Evolutionary conservation across 768 basidiomycete genomes (phyloP).

Genomic region (Lentinula sp.): DNA sequence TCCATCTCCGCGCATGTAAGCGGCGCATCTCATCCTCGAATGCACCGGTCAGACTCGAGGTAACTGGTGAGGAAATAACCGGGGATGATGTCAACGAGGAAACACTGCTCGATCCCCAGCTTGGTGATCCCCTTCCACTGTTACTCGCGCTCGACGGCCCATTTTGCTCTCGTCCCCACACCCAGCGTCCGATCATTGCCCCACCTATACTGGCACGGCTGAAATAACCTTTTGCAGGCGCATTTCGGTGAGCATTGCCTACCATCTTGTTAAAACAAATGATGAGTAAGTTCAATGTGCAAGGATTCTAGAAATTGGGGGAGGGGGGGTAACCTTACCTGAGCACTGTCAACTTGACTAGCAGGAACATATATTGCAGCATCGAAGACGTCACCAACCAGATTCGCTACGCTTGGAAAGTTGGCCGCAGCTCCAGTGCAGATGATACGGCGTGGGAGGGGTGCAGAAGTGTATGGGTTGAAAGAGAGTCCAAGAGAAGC

Average conservation of each 20-base stretch:
- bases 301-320: neutral
- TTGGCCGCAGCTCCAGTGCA: conserved; percentile 78
- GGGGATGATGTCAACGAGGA: neutral
- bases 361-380: conserved; percentile 70
- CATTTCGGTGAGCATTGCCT: conserved; percentile 48
- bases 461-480: conserved; percentile 69
- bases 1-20: conserved; percentile 70
- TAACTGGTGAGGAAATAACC: neutral
- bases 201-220: conserved; percentile 66
- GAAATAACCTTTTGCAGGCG: conserved; percentile 64
- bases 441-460: conserved; percentile 61
- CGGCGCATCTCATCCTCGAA: conserved; percentile 80
- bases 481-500: conserved; percentile 62
- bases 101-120: conserved; percentile 19
- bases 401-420: conserved; percentile 75
- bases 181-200: conserved; percentile 81
- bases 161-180: conserved; percentile 64
- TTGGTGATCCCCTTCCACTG: conserved; percentile 3
- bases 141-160: conserved; percentile 4
- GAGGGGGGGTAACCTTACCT: conserved; percentile 24
- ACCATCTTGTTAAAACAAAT: conserved; percentile 16
- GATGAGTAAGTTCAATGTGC: neutral
- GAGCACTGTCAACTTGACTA: conserved; percentile 74
- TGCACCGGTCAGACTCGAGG: conserved; percentile 38
- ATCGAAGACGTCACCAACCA: conserved; percentile 80